These are phyloP conservation scores for Alternaria triticimaculans DNA, from an alignment of 2,329 filamentous ascomycete genomes.

Conservation along the genomic window DNA sequence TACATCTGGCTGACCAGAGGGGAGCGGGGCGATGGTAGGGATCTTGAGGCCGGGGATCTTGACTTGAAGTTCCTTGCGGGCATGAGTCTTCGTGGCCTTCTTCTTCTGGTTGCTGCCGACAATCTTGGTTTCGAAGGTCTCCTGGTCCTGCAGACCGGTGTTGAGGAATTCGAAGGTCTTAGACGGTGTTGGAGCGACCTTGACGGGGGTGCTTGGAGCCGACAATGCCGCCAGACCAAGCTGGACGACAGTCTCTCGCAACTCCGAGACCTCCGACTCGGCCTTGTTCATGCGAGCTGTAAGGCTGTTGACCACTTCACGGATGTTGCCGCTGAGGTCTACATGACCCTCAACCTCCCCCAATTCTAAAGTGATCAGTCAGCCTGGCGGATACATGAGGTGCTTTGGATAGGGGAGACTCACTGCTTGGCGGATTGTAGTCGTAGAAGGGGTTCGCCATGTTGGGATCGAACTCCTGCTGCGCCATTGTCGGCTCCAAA, in stretches of 20 bases:
- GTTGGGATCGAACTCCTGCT: neutral
- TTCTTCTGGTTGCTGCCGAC: neutral
- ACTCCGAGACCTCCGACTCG: constrained; percentile 72
- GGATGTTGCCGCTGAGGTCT: neutral
- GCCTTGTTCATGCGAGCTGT: constrained; percentile 97
- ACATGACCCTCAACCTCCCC: neutral
- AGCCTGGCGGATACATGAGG: neutral
- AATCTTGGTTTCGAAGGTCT: neutral
- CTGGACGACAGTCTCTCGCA: neutral
- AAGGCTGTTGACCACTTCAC: constrained; percentile 46
- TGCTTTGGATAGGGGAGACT: neutral
- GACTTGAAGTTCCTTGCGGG: constrained; percentile 18
- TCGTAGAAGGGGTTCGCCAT: neutral
- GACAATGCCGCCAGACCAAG: neutral
- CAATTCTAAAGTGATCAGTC: neutral
- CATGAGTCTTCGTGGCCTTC: constrained; percentile 1
- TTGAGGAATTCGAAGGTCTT: neutral
- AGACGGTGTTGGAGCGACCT: rapidly evolving
- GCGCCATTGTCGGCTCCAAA: neutral
- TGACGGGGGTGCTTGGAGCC: neutral
- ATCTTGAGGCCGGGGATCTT: constrained; percentile 10
- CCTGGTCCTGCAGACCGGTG: neutral
- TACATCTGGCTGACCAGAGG: constrained; percentile 10
- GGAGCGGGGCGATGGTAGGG: constrained; percentile 13
- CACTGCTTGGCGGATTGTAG: neutral